Evolutionary conservation across 768 basidiomycete species (phyloP), one percentile per base, ranked within the genome.

Genomic region (Agrocybe praecox): DNA sequence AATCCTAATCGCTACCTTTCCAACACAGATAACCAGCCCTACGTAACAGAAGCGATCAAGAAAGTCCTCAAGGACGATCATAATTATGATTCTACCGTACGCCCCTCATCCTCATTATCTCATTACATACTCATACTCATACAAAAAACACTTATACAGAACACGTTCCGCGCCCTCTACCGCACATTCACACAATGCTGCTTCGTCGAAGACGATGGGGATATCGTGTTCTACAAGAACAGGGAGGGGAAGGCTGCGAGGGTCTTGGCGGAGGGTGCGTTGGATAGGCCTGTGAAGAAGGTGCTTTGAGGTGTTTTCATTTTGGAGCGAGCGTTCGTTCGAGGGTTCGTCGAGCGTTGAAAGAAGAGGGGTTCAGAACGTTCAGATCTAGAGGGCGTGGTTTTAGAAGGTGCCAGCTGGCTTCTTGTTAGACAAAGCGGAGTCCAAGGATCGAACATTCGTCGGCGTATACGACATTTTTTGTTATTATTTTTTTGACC

Each of bases 181-280:
- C 77, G 84, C 43, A 77, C 82, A 5, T 87, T 86, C 69, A 83
- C 80, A 1, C 69, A 84, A 61, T 87, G 86, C 68, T 75, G 75
- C 56, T 87, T 86, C 69, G 80, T 87, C 46, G 85, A 87, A 64
- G 85, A 87, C 49, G 77, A 86, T 22, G 86, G 84, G 11, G 78
- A 80, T 47, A 80, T 87, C 56, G 74, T 86, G 0, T 86, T 88
- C 66, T 86, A 85, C 72, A 84, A 81, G 69, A 81, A 85, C 65
- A 74, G 70, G 55, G 61, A 80, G 14, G 84, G 85, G 6, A 64
- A 74, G 34, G 71, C 77, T 15, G 60, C 65, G 6, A 75, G 81
- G 23, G 62, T 69, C 14, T 55, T 76, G 17, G 72, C 74, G 0
- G 45, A 57, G 17, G 62, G 62, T 23, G 66, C 66, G 8, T 40